Percentiles rank a stretch among this genome's conserved stretches.
phyloP scores from a whole-genome alignment of 208 protist genomes.

The Vickermania ingenoplastis region DNA sequence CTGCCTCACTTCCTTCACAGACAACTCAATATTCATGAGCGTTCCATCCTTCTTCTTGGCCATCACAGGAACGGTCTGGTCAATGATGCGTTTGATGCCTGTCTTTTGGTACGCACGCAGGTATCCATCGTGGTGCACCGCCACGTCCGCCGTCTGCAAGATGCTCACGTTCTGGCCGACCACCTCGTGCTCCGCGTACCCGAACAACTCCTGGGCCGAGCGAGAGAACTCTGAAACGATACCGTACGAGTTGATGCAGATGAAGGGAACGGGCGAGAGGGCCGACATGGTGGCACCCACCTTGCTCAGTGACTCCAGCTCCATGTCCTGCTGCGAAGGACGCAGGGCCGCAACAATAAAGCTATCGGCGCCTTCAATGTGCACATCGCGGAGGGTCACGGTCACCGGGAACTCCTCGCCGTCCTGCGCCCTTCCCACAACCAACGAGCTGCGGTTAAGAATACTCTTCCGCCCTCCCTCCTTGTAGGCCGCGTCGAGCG shows the following conservation, averaged over 20 bases:
- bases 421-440: slow-evolving; percentile 5
- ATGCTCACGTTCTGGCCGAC: slow-evolving; percentile 16
- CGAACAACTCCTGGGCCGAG: slow-evolving; percentile 12
- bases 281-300: slow-evolving; percentile 9
- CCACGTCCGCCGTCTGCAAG: slow-evolving; percentile 12
- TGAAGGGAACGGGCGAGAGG: slow-evolving; percentile 10
- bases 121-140: slow-evolving; percentile 17
- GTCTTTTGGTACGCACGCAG: slow-evolving; percentile 14
- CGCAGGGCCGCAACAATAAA: slow-evolving; percentile 11
- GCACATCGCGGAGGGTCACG: slow-evolving; percentile 5
- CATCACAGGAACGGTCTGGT: not conserved
- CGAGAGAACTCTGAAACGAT: slow-evolving; percentile 13
- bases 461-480: slow-evolving; percentile 4
- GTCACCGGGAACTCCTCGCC: slow-evolving; percentile 10
- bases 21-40: slow-evolving; percentile 9
- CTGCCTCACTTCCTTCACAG: slow-evolving; percentile 10
- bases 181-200: slow-evolving; percentile 11
- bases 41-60: slow-evolving; percentile 14
- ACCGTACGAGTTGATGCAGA: slow-evolving; percentile 9
- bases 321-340: slow-evolving; percentile 7
- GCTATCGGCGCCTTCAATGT: slow-evolving; percentile 10
- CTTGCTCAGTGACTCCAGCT: slow-evolving; percentile 5
- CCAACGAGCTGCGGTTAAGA: not conserved
- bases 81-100: slow-evolving; percentile 12
- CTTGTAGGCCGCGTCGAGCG: slow-evolving; percentile 5